Conservation (phyloP, 1,139 yeast species). For the Debaryomyces fabryi region DNA sequence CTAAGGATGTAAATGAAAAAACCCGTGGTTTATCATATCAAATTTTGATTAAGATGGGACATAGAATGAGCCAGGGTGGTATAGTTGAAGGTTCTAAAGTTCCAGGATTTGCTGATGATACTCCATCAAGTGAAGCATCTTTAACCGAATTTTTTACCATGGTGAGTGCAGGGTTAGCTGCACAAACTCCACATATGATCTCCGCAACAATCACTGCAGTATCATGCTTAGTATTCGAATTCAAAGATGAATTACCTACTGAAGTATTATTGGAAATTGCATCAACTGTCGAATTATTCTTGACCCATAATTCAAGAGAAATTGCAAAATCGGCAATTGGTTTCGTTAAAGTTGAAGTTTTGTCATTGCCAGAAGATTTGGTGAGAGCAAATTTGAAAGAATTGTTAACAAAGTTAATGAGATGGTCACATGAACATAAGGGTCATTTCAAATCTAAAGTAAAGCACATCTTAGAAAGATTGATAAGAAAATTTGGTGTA, state of each 20-base stretch:
- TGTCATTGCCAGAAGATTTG: constrained; percentile 80
- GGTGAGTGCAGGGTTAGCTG: constrained; percentile 96
- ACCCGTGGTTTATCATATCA: constrained; percentile 82
- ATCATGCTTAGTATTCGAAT: constrained; percentile 85
- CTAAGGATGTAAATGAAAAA: constrained; percentile 93
- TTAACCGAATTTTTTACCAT: constrained; percentile 85
- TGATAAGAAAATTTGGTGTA: constrained; percentile 85
- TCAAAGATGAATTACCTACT: constrained; percentile 61
- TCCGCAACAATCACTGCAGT: constrained; percentile 93
- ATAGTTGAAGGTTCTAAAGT: constrained; percentile 64
- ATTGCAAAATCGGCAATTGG: constrained; percentile 94
- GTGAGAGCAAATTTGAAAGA: constrained; percentile 68
- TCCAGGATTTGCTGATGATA: constrained; percentile 65
- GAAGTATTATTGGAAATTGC: constrained; percentile 71
- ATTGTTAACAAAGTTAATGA: constrained; percentile 71
- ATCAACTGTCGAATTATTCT: constrained; percentile 85
- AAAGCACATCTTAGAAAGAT: constrained; percentile 88
- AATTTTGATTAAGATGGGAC: constrained; percentile 79
- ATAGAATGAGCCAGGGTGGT: constrained; percentile 75
- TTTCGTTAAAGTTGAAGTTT: constrained; percentile 86
- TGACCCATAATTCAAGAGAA: constrained; percentile 89
- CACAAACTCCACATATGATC: constrained; percentile 91
- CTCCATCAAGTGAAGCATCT: constrained; percentile 66
- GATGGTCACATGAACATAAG: constrained; percentile 95
- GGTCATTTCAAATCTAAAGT: constrained; percentile 93